Conservation (phyloP, 2,329 filamentous ascomycete genomes). For the Botryotinia globosa region DNA sequence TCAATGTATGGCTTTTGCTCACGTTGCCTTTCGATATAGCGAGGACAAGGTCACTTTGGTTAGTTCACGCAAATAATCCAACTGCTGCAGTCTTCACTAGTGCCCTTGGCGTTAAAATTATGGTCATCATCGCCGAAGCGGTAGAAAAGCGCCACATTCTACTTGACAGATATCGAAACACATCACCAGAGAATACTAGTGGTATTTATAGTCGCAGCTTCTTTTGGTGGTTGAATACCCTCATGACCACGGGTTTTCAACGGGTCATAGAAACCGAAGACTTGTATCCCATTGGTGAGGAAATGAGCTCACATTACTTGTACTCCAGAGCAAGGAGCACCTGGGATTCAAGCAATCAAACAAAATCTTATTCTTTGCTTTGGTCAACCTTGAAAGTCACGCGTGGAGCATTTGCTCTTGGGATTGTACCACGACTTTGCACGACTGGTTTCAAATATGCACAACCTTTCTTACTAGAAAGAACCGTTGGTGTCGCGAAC, state of each 20-base stretch:
- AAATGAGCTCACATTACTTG: conserved; percentile 25
- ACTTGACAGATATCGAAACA: conserved; percentile 33
- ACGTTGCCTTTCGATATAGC: conserved; percentile 34
- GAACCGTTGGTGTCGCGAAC: conserved; percentile 21
- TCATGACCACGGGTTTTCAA: conserved; percentile 41
- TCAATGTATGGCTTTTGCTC: conserved; percentile 32
- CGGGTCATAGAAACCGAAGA: conserved; percentile 40
- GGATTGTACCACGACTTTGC: conserved; percentile 23
- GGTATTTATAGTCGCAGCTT: conserved; percentile 42
- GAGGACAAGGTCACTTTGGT: conserved; percentile 30
- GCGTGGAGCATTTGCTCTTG: conserved; percentile 23
- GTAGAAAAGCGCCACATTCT: conserved; percentile 41
- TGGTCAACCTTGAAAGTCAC: conserved; percentile 31
- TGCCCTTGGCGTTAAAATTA: conserved; percentile 41
- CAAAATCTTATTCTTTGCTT: conserved; percentile 21
- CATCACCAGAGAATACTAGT: conserved; percentile 42
- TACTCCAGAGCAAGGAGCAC: conserved; percentile 19
- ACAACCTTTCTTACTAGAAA: conserved; percentile 27
- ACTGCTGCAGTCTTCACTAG: conserved; percentile 40
- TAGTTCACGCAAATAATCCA: conserved; percentile 32
- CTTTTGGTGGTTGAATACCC: conserved; percentile 43
- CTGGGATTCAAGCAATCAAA: conserved; percentile 25
- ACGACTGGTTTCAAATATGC: conserved; percentile 26
- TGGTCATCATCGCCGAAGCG: conserved; percentile 40
- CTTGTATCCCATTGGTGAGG: conserved; percentile 40